Percentiles rank a stretch among this genome's conserved stretches.
Conservation (phyloP, 208 protist species). For the Trypanosoma brucei region DNA sequence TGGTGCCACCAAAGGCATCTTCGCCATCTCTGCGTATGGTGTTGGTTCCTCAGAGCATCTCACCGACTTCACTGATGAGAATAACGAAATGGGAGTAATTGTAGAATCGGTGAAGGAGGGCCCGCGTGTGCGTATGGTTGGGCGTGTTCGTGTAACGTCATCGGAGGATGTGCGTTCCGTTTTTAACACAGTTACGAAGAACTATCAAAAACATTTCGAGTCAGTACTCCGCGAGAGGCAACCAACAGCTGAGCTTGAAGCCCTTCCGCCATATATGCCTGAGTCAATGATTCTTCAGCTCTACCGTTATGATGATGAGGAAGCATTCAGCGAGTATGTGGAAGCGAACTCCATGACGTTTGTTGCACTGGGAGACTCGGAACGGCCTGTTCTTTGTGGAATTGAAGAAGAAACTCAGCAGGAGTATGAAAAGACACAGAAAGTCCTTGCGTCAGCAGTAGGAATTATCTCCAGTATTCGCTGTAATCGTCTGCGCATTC, state of each 20-base stretch:
- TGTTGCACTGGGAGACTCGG: slow-evolving; percentile 73
- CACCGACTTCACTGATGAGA: slow-evolving; percentile 69
- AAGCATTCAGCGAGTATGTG: slow-evolving; percentile 51
- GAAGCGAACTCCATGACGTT: slow-evolving; percentile 86
- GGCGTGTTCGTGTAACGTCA: slow-evolving; percentile 49
- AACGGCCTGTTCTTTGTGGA: slow-evolving; percentile 85
- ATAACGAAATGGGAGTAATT: slow-evolving; percentile 79
- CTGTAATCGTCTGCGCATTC: slow-evolving; percentile 86
- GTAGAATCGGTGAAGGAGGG: slow-evolving; percentile 88
- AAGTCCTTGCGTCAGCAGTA: slow-evolving; percentile 62
- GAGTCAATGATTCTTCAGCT: slow-evolving; percentile 84
- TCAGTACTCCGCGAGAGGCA: slow-evolving; percentile 74
- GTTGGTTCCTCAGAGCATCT: slow-evolving; percentile 71
- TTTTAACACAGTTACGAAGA: slow-evolving; percentile 61
- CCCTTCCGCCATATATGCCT: slow-evolving; percentile 79
- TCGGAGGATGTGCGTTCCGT: slow-evolving; percentile 46
- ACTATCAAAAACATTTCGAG: slow-evolving; percentile 76
- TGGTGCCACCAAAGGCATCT: slow-evolving; percentile 41
- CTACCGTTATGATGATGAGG: slow-evolving; percentile 73
- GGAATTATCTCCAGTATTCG: slow-evolving; percentile 88
- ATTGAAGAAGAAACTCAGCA: slow-evolving; percentile 62
- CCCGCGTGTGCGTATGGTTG: slow-evolving; percentile 77
- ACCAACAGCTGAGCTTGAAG: slow-evolving; percentile 73
- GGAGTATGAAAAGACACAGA: slow-evolving; percentile 75
- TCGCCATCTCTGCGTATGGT: slow-evolving; percentile 68